A percentile compares a stretch with the other conserved stretches of the same genome.
These are phyloP conservation scores for Jacaranda copaia DNA, from an alignment of 257 asterid species.

Conservation along the genomic window DNA sequence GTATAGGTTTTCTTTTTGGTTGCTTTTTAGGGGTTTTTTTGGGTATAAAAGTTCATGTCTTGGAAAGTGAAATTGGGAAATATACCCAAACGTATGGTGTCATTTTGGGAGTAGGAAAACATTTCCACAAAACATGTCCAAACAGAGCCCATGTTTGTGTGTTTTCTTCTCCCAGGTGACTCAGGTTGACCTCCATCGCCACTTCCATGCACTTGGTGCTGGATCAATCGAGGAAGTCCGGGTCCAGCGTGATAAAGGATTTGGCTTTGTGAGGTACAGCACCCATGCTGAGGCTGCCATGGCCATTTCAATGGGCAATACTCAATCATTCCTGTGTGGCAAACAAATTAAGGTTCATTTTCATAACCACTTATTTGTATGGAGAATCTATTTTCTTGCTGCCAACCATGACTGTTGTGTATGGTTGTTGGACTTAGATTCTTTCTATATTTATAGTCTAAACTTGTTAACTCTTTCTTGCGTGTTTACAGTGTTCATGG, in stretches of 20 bases:
- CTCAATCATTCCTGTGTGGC: slow-evolving; percentile 68
- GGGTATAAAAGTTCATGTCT: no score
- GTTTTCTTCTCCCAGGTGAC: slow-evolving; percentile 60
- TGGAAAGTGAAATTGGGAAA: no score
- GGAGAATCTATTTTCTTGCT: neutral
- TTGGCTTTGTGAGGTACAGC: slow-evolving; percentile 91
- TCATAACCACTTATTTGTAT: slow-evolving; percentile 2
- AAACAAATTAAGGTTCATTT: slow-evolving; percentile 79
- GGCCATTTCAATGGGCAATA: slow-evolving; percentile 88
- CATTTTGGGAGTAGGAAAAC: no score
- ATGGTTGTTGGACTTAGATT: neutral
- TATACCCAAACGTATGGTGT: no score
- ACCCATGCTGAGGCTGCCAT: slow-evolving; percentile 93
- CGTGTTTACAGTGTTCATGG: slow-evolving; percentile 75
- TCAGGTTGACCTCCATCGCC: slow-evolving; percentile 89
- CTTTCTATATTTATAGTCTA: neutral
- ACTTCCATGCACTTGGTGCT: slow-evolving; percentile 87
- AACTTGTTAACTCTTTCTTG: neutral
- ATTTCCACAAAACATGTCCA: no score
- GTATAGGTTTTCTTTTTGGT: no score
- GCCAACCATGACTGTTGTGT: neutral
- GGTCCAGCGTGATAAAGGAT: slow-evolving; percentile 92
- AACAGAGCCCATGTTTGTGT: no score
- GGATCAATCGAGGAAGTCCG: slow-evolving; percentile 94
- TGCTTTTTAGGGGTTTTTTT: no score